Conservation (phyloP, 2,329 filamentous ascomycete species). For the Pseudocercospora macadamiae region DNA sequence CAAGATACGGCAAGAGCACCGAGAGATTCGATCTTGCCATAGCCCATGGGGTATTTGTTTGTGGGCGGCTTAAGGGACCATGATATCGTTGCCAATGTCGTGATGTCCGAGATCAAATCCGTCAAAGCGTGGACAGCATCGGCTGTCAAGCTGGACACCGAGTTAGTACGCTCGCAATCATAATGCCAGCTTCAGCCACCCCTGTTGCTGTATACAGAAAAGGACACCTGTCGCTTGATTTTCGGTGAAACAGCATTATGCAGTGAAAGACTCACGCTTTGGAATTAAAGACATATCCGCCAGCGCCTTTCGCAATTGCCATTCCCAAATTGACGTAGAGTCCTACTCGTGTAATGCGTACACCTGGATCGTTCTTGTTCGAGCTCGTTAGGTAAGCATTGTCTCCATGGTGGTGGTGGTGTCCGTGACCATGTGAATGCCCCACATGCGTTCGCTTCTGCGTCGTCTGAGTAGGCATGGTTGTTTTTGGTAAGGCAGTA, state of each 20-base stretch:
- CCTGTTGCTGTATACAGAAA: no score
- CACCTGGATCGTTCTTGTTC: constrained; percentile 89
- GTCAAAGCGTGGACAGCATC: constrained; percentile 96
- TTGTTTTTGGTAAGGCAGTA: not conserved
- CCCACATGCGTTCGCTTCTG: constrained; percentile 37
- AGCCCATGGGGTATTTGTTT: constrained; percentile 82
- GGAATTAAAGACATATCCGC: constrained; percentile 92
- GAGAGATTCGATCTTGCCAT: constrained; percentile 96
- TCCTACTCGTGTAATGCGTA: constrained; percentile 88
- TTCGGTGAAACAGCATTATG: not conserved
- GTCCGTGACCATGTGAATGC: constrained; percentile 47
- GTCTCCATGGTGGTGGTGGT: constrained; percentile 77
- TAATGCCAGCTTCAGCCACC: no score
- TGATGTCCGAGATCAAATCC: constrained; percentile 90
- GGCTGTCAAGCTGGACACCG: constrained; percentile 53
- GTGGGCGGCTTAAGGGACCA: constrained; percentile 88
- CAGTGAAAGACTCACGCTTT: constrained; percentile 57
- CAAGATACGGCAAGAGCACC: constrained; percentile 91
- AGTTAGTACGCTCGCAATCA: no score
- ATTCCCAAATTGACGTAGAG: constrained; percentile 89
- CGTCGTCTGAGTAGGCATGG: constrained; percentile 26
- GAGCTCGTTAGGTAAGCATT: constrained; percentile 78
- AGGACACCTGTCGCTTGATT: not conserved
- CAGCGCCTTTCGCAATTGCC: constrained; percentile 89
- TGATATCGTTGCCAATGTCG: constrained; percentile 91